Percentiles rank a stretch among this genome's conserved stretches.
Conservation (phyloP, 768 basidiomycete species). For the Calocybe cyanea region DNA sequence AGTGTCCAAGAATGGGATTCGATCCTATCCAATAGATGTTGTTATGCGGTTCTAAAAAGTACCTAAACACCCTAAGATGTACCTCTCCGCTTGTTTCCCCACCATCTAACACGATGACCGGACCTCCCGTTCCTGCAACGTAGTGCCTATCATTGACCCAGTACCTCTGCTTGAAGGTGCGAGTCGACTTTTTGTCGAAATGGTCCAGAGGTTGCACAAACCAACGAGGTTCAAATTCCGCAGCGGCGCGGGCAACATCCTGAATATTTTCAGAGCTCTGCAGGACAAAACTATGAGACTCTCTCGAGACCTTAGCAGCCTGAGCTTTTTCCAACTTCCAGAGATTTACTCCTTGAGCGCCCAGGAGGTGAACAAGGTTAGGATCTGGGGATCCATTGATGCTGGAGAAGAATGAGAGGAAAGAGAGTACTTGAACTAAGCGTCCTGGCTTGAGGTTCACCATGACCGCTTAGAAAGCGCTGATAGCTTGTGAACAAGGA, state of each 20-base stretch:
- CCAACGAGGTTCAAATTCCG: conserved; percentile 56
- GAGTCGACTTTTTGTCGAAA: conserved; percentile 47
- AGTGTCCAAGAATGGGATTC: conserved; percentile 61
- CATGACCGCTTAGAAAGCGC: conserved; percentile 9
- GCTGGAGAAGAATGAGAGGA: conserved; percentile 3
- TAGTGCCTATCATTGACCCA: conserved; percentile 90
- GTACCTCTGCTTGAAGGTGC: conserved; percentile 83
- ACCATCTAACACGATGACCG: conserved; percentile 88
- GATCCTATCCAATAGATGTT: conserved; percentile 26
- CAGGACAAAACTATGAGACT: conserved; percentile 12
- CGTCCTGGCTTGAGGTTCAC: conserved; percentile 4
- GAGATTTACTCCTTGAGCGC: conserved; percentile 62
- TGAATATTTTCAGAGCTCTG: conserved; percentile 14
- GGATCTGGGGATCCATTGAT: conserved; percentile 9
- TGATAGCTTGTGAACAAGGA: not conserved
- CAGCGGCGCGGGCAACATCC: conserved; percentile 7
- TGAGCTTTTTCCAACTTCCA: conserved; percentile 45
- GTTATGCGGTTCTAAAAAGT: not conserved
- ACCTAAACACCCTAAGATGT: conserved; percentile 21
- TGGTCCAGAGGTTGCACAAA: conserved; percentile 90
- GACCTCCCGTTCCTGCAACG: conserved; percentile 62
- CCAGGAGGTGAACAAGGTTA: conserved; percentile 26
- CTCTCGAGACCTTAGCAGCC: conserved; percentile 14
- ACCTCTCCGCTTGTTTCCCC: conserved; percentile 89
- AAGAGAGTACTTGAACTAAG: conserved; percentile 5